Base-by-base conservation (phyloP, 352 stramenopile species). In the Pythium aphanidermatum region DNA sequence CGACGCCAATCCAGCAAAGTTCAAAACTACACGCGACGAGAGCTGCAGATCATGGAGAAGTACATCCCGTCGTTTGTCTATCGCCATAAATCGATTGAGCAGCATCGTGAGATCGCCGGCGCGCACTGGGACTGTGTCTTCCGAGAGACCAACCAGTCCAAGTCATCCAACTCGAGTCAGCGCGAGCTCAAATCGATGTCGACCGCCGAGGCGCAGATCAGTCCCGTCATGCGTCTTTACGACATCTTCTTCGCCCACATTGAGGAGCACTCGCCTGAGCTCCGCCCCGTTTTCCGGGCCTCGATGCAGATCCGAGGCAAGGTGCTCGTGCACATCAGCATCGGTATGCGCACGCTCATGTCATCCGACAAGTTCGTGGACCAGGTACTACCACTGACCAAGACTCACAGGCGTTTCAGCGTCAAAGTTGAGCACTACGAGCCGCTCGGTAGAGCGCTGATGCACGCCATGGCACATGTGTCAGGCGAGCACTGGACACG, bases 401-500 rank as follows among this genome's bases (percentile, higher is more conserved):
- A 72, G 0, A 82, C 72, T 4, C 87, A 86, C 26, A 68, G 96
- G 30, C 83, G 63, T 41, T 66, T 78, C 35, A 86, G 94, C 25
- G 85, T 97, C n/a, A 61, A 96, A 31, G 49, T 85, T 21, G 80
- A 92, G 31, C 76, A 83, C 39, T 96, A 95, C 69, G 88, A 96
- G 27, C 73, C 77, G 14, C 60, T 97, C 14, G 90, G 91, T 2
- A 73, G 83, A 25, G 83, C 79, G 20, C 80, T 97, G 13, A 62
- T 97, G 23, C 60, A 61, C 14, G 73, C 82, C 6, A 94, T 96
- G 70, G 65, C 72, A 23, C 53, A 67, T 30, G 63, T 55, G 14
- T 69, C 66, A 0, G 64, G 66, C 1, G 24, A 34, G 8, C 28
- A 55, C 3, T 82, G 70, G 70, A 65, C 66, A 20, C 49, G 55